These are phyloP conservation scores for Excoecaria cochinchinensis DNA, from an alignment of 345 rosid species.

Conservation along the genomic window DNA sequence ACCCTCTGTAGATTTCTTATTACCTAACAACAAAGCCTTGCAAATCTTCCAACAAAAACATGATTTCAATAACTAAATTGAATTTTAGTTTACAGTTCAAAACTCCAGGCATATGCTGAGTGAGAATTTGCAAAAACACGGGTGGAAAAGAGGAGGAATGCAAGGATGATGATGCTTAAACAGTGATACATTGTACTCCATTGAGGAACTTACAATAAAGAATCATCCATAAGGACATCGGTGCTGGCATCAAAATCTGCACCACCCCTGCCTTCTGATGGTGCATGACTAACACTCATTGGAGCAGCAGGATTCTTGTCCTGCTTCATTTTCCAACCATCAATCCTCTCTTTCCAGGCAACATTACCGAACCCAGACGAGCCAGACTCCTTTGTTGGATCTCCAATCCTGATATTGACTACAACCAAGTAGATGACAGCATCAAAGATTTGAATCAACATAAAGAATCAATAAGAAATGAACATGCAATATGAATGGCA, in stretches of 20 bases:
- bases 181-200: not conserved
- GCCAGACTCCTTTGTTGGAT: slow-evolving; percentile 32
- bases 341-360: slow-evolving; percentile 45
- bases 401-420: slow-evolving; percentile 31
- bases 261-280: slow-evolving; percentile 39
- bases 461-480: not conserved
- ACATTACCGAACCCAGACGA: slow-evolving; percentile 35
- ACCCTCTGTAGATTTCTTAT: not conserved
- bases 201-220: slow-evolving; percentile 30
- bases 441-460: slow-evolving; percentile 8
- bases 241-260: slow-evolving; percentile 37
- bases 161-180: not conserved
- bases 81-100: too few relatives aligned
- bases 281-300: slow-evolving; percentile 35
- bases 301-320: slow-evolving; percentile 36
- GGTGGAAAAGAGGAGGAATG: not conserved
- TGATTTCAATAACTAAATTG: not conserved
- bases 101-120: too few relatives aligned
- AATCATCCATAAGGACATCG: slow-evolving; percentile 34
- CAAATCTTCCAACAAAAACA: not conserved
- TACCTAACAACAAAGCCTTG: not conserved
- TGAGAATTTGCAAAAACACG: too few relatives aligned
- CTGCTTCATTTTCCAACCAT: slow-evolving; percentile 42
- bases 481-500: not conserved
- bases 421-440: slow-evolving; percentile 1